These are phyloP conservation scores for Kwoniella mangroviensis DNA, from an alignment of 768 basidiomycete genomes.

Conservation along the genomic window DNA sequence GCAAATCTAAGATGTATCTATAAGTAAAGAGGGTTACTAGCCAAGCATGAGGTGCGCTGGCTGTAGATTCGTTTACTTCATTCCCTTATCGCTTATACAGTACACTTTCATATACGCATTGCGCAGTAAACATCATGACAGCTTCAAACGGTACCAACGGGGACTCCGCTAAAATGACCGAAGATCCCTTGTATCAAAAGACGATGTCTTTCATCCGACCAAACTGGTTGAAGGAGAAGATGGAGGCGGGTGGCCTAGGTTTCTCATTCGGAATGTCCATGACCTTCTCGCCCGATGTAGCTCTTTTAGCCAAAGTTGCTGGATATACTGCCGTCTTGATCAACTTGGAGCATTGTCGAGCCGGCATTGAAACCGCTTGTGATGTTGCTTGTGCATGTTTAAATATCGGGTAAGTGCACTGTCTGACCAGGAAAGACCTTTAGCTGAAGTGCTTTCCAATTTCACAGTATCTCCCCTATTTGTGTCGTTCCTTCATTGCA, in stretches of 20 bases:
- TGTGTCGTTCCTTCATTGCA: slow-evolving; percentile 12
- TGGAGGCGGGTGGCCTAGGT: slow-evolving; percentile 12
- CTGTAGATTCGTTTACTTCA: too few relatives aligned
- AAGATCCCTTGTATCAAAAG: neutral
- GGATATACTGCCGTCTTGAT: slow-evolving; percentile 25
- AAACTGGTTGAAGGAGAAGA: slow-evolving; percentile 21
- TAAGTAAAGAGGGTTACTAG: neutral
- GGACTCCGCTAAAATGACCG: neutral
- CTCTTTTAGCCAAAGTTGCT: slow-evolving; percentile 18
- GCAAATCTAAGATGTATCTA: neutral
- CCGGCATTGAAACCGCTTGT: slow-evolving; percentile 8
- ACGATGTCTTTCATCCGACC: slow-evolving; percentile 1
- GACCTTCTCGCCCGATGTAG: neutral
- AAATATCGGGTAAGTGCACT: slow-evolving; percentile 11
- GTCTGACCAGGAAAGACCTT: too few relatives aligned
- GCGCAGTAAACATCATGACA: neutral
- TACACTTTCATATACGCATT: neutral
- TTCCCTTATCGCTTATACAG: neutral
- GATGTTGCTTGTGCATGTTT: slow-evolving; percentile 12
- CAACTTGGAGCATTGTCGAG: slow-evolving; percentile 31
- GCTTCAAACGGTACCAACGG: neutral
- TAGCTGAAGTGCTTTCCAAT: neutral
- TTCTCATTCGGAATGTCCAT: slow-evolving; percentile 15
- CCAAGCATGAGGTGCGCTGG: too few relatives aligned
- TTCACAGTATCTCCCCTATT: slow-evolving; percentile 15